A percentile compares a stretch with the other conserved stretches of the same genome.
Conservation (phyloP, 2,329 filamentous ascomycete genomes). For the Fusarium redolens region DNA sequence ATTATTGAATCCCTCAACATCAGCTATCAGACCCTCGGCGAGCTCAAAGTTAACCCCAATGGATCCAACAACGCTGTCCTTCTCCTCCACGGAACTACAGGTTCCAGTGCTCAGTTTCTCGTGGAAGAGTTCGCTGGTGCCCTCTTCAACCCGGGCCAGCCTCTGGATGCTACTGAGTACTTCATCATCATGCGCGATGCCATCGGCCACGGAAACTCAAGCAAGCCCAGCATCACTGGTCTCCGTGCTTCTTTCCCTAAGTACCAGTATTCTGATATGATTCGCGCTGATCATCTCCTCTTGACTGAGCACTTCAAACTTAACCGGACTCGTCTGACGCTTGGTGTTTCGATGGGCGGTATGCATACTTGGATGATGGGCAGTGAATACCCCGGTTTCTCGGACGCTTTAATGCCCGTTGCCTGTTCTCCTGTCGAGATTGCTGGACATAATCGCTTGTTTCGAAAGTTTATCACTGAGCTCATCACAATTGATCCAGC, state of each 20-base stretch:
- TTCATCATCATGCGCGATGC: constrained; percentile 30
- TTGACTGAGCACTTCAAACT: constrained; percentile 20
- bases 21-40: constrained; percentile 26
- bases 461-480: constrained; percentile 27
- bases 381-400: background rate
- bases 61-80: constrained; percentile 25
- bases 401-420: constrained; percentile 25
- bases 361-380: constrained; percentile 34
- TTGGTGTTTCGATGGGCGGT: constrained; percentile 28
- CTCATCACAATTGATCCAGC: constrained; percentile 19
- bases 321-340: background rate
- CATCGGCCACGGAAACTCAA: constrained; percentile 28
- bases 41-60: constrained; percentile 13
- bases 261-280: constrained; percentile 22
- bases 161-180: constrained; percentile 9
- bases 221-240: constrained; percentile 17
- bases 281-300: background rate
- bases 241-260: constrained; percentile 12
- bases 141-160: constrained; percentile 12
- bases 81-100: constrained; percentile 12
- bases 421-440: constrained; percentile 12
- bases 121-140: constrained; percentile 16
- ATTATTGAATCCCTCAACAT: background rate
- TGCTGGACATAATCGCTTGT: constrained; percentile 15
- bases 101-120: background rate